These are phyloP conservation scores for Phtheirospermum japonicum DNA, from an alignment of 257 asterid genomes.

Conservation along the genomic window DNA sequence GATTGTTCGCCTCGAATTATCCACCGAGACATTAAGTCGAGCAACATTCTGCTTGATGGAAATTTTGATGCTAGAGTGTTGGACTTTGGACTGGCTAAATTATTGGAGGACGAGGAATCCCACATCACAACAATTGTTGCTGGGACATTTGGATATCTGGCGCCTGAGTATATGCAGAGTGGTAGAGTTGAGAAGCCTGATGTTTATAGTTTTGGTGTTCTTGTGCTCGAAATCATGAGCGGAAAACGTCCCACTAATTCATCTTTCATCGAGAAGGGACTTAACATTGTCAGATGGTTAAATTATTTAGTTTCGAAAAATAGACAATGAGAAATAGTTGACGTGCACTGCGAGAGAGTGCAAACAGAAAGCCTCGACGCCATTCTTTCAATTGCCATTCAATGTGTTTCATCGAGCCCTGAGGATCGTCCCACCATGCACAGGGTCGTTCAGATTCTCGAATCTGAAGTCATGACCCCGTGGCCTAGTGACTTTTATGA, in stretches of 20 bases:
- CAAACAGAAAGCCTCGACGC: constrained; percentile 75
- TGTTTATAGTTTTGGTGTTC: constrained; percentile 80
- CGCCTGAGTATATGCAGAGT: constrained; percentile 95
- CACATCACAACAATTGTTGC: constrained; percentile 86
- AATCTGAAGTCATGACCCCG: constrained; percentile 85
- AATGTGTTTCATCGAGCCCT: constrained; percentile 76
- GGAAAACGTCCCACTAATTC: constrained; percentile 81
- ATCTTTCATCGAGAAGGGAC: constrained; percentile 82
- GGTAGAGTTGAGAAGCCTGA: constrained; percentile 85
- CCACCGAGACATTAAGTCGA: constrained; percentile 76
- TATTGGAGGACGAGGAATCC: constrained; percentile 73
- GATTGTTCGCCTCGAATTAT: constrained; percentile 79
- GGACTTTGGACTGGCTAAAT: constrained; percentile 77
- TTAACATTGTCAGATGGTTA: constrained; percentile 82
- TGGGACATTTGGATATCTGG: constrained; percentile 79
- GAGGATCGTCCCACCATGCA: constrained; percentile 98
- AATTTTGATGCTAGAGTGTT: constrained; percentile 77
- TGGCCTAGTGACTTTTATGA: constrained; percentile 94
- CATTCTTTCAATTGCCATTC: constrained; percentile 71
- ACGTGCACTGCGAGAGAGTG: constrained; percentile 72
- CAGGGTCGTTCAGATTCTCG: constrained; percentile 82
- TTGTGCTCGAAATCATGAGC: constrained; percentile 65
- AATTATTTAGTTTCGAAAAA: constrained; percentile 68
- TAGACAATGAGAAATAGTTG: constrained; percentile 78
- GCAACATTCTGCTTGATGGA: constrained; percentile 75